These are phyloP conservation scores for Dicorynia guianensis DNA, from an alignment of 306 rosid species.

Conservation along the genomic window DNA sequence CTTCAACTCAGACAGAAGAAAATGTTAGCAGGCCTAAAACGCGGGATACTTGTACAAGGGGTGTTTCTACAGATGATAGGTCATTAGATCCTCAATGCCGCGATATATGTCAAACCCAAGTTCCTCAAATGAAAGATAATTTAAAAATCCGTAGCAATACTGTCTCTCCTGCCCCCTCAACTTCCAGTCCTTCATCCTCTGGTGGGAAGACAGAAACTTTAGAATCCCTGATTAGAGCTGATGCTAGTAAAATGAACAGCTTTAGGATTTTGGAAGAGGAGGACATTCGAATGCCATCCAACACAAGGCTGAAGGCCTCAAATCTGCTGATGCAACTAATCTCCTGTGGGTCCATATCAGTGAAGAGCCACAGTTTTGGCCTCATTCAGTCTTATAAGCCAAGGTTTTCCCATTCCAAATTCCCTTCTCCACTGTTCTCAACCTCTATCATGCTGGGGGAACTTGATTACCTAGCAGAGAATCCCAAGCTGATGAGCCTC, in stretches of 20 bases:
- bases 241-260: conserved; percentile 86
- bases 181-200: conserved; percentile 76
- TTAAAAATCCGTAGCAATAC: conserved; percentile 64
- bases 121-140: conserved; percentile 61
- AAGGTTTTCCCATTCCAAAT: conserved; percentile 76
- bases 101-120: conserved; percentile 54
- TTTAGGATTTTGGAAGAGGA: conserved; percentile 89
- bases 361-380: conserved; percentile 91
- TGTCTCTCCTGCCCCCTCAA: conserved; percentile 72
- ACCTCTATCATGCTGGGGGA: conserved; percentile 79
- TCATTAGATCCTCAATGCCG: conserved; percentile 60
- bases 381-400: conserved; percentile 89
- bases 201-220: conserved; percentile 85
- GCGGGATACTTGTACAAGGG: conserved; percentile 85
- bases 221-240: conserved; percentile 93
- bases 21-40: conserved; percentile 54
- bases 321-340: conserved; percentile 92
- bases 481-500: conserved; percentile 74
- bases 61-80: conserved; percentile 93
- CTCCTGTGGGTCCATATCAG: conserved; percentile 95
- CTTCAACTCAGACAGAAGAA: conserved; percentile 96
- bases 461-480: conserved; percentile 79
- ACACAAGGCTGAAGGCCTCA: conserved; percentile 77
- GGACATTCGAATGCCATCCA: conserved; percentile 63
- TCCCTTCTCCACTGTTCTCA: conserved; percentile 81